Percentiles rank a stretch among this genome's conserved stretches.
Evolutionary conservation across 2,329 filamentous ascomycete genomes (phyloP).

Genomic region (Falciphora oryzae): DNA sequence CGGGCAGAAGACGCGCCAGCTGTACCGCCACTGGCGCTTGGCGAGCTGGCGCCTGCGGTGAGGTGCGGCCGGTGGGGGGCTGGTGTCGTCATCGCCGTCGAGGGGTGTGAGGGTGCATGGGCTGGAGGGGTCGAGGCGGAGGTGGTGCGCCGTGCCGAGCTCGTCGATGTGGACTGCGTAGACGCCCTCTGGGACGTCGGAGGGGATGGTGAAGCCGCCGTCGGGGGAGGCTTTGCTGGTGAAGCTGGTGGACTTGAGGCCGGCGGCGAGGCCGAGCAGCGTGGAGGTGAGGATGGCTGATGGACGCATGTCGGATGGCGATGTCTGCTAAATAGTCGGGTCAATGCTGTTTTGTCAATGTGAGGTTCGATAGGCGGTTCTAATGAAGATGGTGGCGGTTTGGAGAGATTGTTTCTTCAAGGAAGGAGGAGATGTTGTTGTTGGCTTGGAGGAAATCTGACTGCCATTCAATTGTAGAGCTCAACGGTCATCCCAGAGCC

Average conservation of each 20-base stretch:
- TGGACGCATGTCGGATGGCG: neutral
- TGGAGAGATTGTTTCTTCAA: no score
- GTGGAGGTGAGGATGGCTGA: neutral
- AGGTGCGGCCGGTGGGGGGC: no score
- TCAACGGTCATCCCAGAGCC: no score
- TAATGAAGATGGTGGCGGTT: no score
- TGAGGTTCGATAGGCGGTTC: no score
- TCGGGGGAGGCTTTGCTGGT: neutral
- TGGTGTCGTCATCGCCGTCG: neutral
- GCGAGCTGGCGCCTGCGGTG: neutral
- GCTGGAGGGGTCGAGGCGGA: neutral
- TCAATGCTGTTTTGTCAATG: no score
- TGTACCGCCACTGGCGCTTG: neutral
- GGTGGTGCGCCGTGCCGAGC: neutral
- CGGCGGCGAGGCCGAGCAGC: neutral
- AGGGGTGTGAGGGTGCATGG: no score
- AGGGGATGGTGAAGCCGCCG: conserved; percentile 3
- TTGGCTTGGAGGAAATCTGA: no score
- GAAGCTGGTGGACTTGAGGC: neutral
- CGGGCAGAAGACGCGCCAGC: neutral
- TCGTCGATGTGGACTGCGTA: neutral
- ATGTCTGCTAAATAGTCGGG: neutral
- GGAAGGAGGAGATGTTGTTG: no score
- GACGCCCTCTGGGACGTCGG: neutral
- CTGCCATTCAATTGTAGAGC: no score